Base-by-base conservation (phyloP, 2,329 filamentous ascomycete genomes). In the Ophidiomyces ophidiicola region DNA sequence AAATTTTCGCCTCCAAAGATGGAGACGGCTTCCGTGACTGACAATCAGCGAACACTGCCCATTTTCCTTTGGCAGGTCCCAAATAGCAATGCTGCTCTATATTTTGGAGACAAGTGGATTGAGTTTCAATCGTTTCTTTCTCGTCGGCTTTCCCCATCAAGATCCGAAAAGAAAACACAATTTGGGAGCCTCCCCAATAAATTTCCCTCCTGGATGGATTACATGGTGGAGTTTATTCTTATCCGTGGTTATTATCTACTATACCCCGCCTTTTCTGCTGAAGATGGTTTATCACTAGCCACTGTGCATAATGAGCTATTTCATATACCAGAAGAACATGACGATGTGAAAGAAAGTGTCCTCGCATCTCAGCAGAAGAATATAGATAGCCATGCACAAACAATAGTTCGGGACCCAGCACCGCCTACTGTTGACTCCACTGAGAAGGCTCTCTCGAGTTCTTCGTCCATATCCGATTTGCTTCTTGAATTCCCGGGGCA, bases 11-110 rank as follows among this genome's bases (percentile, higher is more conserved):
- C 65, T 15, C 70, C 78, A 21, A 40, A 23, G 17, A 45, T 20
- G 12, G 6, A 28, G 33, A 29, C 39, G 26, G 32, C 34, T 8
- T 15, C 39, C 20, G 5, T 30, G 14, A 23, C 20, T 15, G 28
- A n/a, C 8, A n/a, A 35, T 12, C 35, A 48, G 14, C 46, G 51
- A 6, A 50, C 59, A 19, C 35, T 61, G 4, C 70, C 72, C 0
- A 69, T 81, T 0, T 92, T 93, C 52, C 65, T 93, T 6, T 94
- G 86, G 79, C 82, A 94, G 59, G 76, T 78, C 2, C 87, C 88
- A 4, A 82, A 78, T 47, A 83, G 80, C 53, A 81, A 90, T 46
- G 87, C 88, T 1, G 74, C 78, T 7, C 68, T 98, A 6, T 80
- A 88, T 55, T 77, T 90, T 41, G 86, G 87, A 30, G 75, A 85